Conservation (phyloP, 1,284 basidiomycete species). For the Afroboletus lepidellus region DNA sequence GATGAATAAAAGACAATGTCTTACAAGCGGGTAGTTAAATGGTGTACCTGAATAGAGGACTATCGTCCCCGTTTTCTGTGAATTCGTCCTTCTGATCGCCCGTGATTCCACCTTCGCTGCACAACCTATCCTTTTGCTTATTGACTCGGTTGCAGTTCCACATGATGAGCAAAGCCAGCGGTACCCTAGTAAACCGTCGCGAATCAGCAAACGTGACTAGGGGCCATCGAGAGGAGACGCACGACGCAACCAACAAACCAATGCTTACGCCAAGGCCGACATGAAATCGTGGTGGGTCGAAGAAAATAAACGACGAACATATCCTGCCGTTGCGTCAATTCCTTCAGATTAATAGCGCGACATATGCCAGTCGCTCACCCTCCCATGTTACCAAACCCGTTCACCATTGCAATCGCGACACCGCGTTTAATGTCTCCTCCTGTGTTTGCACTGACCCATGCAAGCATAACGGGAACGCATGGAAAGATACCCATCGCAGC, state of each 20-base stretch:
- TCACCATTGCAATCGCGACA: constrained; percentile 54
- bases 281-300: constrained; percentile 45
- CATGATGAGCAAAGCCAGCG: constrained; percentile 29
- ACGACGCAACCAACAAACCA: constrained; percentile 25
- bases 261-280: constrained; percentile 49
- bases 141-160: constrained; percentile 40
- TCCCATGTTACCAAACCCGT: constrained; percentile 52
- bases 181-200: constrained; percentile 19
- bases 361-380: constrained; percentile 34
- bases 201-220: neutral
- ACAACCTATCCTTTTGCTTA: constrained; percentile 39
- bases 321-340: constrained; percentile 32
- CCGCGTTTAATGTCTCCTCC: constrained; percentile 53
- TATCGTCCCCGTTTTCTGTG: constrained; percentile 44
- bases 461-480: constrained; percentile 46
- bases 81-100: constrained; percentile 36
- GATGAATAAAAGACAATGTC: no score
- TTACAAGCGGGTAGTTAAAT: no score
- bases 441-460: constrained; percentile 54
- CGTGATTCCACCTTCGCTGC: constrained; percentile 39
- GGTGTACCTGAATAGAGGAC: constrained; percentile 46
- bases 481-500: constrained; percentile 51
- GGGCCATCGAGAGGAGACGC: constrained; percentile 2
- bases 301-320: constrained; percentile 46
- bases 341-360: no score